These are phyloP conservation scores for Neurospora hispaniola DNA, from an alignment of 495 filamentous ascomycete species.

Conservation along the genomic window DNA sequence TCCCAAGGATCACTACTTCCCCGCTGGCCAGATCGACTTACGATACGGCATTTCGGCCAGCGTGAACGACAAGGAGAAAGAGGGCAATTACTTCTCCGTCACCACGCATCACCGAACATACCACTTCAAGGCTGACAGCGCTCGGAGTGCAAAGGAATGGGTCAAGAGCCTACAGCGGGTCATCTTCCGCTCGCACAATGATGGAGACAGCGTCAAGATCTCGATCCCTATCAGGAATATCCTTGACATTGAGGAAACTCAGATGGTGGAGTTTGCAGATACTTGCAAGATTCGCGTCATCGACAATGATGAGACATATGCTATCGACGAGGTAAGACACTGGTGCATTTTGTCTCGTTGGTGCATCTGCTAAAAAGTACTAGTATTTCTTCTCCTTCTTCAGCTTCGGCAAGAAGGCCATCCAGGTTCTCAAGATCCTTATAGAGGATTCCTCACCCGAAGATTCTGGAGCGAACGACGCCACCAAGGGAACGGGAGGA, in stretches of 20 bases:
- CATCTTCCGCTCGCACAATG: constrained; percentile 92
- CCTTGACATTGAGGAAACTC: constrained; percentile 85
- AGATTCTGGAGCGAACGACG: constrained; percentile 18
- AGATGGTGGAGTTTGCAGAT: constrained; percentile 84
- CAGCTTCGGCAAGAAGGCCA: constrained; percentile 72
- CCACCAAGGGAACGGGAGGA: constrained; percentile 3
- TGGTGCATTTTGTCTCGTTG: background rate
- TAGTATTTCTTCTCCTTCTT: constrained; percentile 98
- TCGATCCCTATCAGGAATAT: constrained; percentile 80
- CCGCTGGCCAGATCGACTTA: constrained; percentile 82
- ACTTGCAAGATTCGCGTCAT: constrained; percentile 90
- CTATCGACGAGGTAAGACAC: constrained; percentile 75
- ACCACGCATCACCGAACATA: constrained; percentile 76
- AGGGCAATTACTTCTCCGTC: constrained; percentile 65
- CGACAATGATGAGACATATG: constrained; percentile 85
- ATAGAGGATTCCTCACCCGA: constrained; percentile 55
- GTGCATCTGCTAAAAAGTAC: constrained; percentile 17
- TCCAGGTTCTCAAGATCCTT: constrained; percentile 64
- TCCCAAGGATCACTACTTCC: constrained; percentile 81
- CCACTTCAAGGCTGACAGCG: constrained; percentile 82
- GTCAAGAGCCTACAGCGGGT: constrained; percentile 88
- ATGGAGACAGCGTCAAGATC: constrained; percentile 95
- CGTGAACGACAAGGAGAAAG: constrained; percentile 63
- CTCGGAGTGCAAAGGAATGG: constrained; percentile 89
- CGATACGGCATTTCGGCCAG: constrained; percentile 83